Percentiles rank a stretch among this genome's conserved stretches.
Conservation (phyloP, 805 yeast genomes). For the Yueomyces sinensis region DNA sequence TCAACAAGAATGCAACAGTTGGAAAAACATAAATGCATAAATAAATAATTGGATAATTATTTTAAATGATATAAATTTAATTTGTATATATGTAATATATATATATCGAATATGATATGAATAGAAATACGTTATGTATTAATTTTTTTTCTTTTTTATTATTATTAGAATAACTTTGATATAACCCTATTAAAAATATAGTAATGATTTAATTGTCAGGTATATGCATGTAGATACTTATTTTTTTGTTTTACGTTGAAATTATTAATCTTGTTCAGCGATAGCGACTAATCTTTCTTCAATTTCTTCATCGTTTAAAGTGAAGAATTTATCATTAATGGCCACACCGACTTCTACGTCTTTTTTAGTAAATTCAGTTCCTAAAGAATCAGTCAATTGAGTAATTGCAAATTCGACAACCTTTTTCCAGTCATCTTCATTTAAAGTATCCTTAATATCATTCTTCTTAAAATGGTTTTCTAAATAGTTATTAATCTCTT, state of each 20-base stretch:
- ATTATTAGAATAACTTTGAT: too few species aligned
- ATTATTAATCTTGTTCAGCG: constrained; percentile 79
- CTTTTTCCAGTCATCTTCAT: constrained; percentile 68
- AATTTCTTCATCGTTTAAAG: constrained; percentile 72
- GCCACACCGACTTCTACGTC: constrained; percentile 93
- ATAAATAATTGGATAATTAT: not conserved
- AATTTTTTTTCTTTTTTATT: too few species aligned
- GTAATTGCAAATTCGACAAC: constrained; percentile 85
- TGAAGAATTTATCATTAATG: constrained; percentile 52
- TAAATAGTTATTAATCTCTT: constrained; percentile 78
- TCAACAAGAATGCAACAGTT: constrained; percentile 10
- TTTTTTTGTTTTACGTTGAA: too few species aligned
- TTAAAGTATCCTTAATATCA: constrained; percentile 8
- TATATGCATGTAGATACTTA: too few species aligned
- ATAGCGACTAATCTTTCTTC: constrained; percentile 89
- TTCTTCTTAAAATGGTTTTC: constrained; percentile 75
- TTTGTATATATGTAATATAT: not conserved
- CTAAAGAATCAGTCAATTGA: constrained; percentile 72
- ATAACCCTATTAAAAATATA: too few species aligned
- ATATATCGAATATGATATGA: too few species aligned
- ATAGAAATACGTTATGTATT: too few species aligned
- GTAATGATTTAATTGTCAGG: too few species aligned
- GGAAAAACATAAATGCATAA: constrained; percentile 10
- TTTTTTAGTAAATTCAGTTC: constrained; percentile 86
- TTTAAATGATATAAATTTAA: not conserved